phyloP scores from a whole-genome alignment of 768 basidiomycete species.

The Tephrocybe sp. region DNA sequence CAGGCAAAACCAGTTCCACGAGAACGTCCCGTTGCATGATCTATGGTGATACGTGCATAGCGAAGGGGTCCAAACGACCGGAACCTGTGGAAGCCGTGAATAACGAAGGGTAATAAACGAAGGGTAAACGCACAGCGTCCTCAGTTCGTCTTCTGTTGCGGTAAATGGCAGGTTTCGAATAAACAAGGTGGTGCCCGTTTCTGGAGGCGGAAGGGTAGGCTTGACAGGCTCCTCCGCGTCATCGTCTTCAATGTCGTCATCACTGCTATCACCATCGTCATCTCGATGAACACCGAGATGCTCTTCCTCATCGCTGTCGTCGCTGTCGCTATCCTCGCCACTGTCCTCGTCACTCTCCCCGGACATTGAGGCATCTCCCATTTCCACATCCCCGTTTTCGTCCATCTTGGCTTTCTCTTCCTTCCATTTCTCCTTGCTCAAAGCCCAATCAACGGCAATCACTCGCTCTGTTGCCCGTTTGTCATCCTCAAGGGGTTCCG shows the following conservation, averaged over 20 bases:
- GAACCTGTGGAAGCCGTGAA: conserved; percentile 54
- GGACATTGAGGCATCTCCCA: conserved; percentile 32
- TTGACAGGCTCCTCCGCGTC: conserved; percentile 49
- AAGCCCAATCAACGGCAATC: conserved; percentile 95
- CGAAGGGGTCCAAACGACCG: conserved; percentile 89
- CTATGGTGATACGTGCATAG: conserved; percentile 90
- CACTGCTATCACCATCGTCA: conserved; percentile 41
- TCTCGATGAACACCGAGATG: conserved; percentile 45
- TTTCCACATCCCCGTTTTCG: conserved; percentile 38
- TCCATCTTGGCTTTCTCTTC: conserved; percentile 66
- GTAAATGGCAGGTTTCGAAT: conserved; percentile 91
- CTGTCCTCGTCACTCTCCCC: conserved; percentile 26
- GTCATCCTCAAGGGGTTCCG: conserved; percentile 31
- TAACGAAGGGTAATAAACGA: neutral
- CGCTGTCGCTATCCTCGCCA: conserved; percentile 32
- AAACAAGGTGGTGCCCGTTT: conserved; percentile 90
- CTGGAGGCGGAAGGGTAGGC: conserved; percentile 77
- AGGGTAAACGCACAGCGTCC: conserved; percentile 61
- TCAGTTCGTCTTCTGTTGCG: conserved; percentile 91
- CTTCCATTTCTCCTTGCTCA: conserved; percentile 93
- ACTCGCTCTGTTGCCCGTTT: conserved; percentile 50
- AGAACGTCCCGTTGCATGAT: conserved; percentile 79
- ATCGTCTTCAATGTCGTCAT: conserved; percentile 31
- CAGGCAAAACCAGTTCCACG: conserved; percentile 96
- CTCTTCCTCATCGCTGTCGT: conserved; percentile 43